Evolutionary conservation across 148 eudicot species (phyloP).

Genomic region (Camellia lanceoleosa): DNA sequence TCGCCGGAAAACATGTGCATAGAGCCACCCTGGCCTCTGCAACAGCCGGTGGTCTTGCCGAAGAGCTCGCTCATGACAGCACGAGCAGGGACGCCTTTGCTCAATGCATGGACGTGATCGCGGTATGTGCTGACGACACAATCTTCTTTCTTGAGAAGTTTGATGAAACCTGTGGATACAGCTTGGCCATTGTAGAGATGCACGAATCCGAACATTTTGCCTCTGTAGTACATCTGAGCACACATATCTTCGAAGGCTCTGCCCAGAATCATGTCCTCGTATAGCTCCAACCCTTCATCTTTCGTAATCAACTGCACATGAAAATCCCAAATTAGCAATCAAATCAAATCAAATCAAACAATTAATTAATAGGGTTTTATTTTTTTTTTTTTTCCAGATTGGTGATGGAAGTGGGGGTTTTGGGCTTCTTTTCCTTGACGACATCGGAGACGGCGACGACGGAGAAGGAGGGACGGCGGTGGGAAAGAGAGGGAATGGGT

Average conservation of each 20-base stretch:
- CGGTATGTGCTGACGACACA: constrained; percentile 84
- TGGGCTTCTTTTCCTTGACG: constrained; percentile 55
- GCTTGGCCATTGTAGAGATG: constrained; percentile 96
- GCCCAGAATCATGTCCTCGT: constrained; percentile 83
- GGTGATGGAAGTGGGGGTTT: constrained; percentile 34
- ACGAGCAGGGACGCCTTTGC: constrained; percentile 87
- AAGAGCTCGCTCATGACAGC: constrained; percentile 96
- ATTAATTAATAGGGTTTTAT: background rate
- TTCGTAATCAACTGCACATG: constrained; percentile 64
- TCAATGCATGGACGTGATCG: constrained; percentile 84
- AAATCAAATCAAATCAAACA: background rate
- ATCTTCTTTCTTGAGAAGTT: constrained; percentile 68
- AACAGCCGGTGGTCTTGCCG: constrained; percentile 88
- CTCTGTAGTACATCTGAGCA: constrained; percentile 96
- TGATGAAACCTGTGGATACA: constrained; percentile 89
- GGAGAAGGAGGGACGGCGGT: constrained; percentile 23
- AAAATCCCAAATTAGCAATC: background rate
- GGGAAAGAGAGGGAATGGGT: constrained; percentile 19
- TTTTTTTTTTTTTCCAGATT: constrained; percentile 46
- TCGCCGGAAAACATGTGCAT: constrained; percentile 98
- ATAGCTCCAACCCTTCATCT: constrained; percentile 84
- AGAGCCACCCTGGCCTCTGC: constrained; percentile 98
- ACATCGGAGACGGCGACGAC: constrained; percentile 56
- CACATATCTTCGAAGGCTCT: constrained; percentile 93
- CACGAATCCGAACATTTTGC: constrained; percentile 96